Evolutionary conservation across 2,329 filamentous ascomycete genomes (phyloP).

Genomic region (Pyrenophora tritici-repentis): DNA sequence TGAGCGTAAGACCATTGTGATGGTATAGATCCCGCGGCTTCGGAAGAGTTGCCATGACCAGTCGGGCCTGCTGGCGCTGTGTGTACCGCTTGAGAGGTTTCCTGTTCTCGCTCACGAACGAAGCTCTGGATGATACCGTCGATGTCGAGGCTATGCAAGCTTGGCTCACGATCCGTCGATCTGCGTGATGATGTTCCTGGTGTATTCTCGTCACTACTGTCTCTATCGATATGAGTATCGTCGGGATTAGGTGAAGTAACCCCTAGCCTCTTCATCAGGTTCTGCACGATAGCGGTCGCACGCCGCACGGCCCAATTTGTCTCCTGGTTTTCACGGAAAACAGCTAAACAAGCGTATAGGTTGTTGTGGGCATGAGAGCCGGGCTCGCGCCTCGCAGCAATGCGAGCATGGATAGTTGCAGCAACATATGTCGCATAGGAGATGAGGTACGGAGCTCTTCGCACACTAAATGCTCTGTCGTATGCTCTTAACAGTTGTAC

Average conservation of each 20-base stretch:
- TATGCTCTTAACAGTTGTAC: conserved; percentile 53
- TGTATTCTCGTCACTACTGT: conserved; percentile 3
- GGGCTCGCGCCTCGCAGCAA: conserved; percentile 51
- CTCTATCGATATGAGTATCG: conserved; percentile 24
- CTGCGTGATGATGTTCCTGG: conserved; percentile 12
- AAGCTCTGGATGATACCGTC: conserved; percentile 53
- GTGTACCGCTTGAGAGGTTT: not conserved
- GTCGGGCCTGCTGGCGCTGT: not conserved
- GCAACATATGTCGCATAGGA: conserved; percentile 62
- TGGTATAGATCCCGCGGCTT: not conserved
- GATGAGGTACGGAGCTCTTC: conserved; percentile 58
- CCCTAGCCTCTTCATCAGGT: conserved; percentile 53
- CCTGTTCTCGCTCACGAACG: conserved; percentile 40
- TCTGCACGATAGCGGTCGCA: conserved; percentile 53
- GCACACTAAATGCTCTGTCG: conserved; percentile 52
- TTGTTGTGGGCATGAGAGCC: conserved; percentile 46
- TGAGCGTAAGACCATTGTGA: not conserved
- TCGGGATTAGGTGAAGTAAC: conserved; percentile 21
- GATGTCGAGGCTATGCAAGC: conserved; percentile 46
- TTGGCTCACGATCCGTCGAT: conserved; percentile 21
- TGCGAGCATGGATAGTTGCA: conserved; percentile 59
- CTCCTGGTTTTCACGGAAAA: conserved; percentile 57
- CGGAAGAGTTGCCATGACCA: not conserved
- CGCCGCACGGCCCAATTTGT: conserved; percentile 57
- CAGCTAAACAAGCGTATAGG: conserved; percentile 52